Evolutionary conservation across 371 early-diverging fungal species (phyloP).

Genomic region (Rhizopus arrhizus): DNA sequence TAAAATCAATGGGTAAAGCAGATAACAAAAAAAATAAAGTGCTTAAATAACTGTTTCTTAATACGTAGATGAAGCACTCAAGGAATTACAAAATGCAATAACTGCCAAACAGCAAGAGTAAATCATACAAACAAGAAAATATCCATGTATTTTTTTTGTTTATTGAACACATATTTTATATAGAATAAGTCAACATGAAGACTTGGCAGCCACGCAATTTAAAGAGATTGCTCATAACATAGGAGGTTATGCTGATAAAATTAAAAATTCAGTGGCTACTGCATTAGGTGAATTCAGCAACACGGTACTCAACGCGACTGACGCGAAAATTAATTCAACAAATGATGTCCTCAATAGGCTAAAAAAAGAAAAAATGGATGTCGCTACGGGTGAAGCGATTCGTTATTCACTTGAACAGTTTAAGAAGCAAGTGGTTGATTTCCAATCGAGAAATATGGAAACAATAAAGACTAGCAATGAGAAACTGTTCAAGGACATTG

Average conservation of each 20-base stretch:
- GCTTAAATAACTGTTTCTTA: not conserved
- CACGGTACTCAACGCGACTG: not conserved
- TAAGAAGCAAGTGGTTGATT: slow-evolving; percentile 3
- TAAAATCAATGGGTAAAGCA: slow-evolving; percentile 9
- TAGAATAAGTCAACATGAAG: slow-evolving; percentile 6
- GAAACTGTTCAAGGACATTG: not conserved
- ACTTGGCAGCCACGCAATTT: slow-evolving; percentile 3
- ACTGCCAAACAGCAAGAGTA: slow-evolving; percentile 7
- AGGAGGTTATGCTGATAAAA: not conserved
- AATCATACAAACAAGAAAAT: not conserved
- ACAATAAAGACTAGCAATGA: not conserved
- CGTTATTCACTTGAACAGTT: not conserved
- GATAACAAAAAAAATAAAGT: not conserved
- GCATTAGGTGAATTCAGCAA: not conserved
- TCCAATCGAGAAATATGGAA: not conserved
- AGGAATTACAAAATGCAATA: slow-evolving; percentile 3
- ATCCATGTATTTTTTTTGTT: not conserved
- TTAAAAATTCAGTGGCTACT: not conserved
- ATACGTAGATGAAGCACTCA: slow-evolving; percentile 6
- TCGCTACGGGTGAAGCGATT: not conserved
- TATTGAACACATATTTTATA: not conserved
- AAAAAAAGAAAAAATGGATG: not conserved
- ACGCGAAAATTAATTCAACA: not conserved
- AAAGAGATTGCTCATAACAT: not conserved
- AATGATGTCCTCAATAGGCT: not conserved